phyloP scores from a whole-genome alignment of 1,284 basidiomycete genomes.

The Ustilago nuda region DNA sequence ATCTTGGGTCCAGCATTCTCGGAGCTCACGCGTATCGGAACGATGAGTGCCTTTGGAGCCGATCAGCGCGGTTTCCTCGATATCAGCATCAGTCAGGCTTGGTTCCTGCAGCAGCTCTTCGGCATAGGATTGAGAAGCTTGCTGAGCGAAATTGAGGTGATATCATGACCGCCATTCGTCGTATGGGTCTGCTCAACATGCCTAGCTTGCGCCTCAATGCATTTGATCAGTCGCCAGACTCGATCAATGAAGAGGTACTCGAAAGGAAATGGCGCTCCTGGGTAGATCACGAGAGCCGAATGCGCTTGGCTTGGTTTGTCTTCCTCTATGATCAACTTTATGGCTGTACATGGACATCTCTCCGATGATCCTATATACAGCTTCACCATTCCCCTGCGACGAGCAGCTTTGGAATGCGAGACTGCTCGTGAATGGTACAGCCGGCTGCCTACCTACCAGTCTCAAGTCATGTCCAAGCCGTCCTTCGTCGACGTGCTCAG shows the following conservation, averaged over 20 bases:
- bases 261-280: slow-evolving; percentile 16
- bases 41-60: slow-evolving; percentile 32
- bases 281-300: slow-evolving; percentile 18
- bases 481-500: slow-evolving; percentile 12
- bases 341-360: slow-evolving; percentile 25
- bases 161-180: slow-evolving; percentile 25
- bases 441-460: slow-evolving; percentile 1
- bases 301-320: slow-evolving; percentile 25
- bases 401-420: slow-evolving; percentile 25
- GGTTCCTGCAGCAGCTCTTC: slow-evolving; percentile 26
- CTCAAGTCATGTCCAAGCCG: slow-evolving; percentile 1
- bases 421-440: slow-evolving; percentile 13
- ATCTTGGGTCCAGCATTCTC: slow-evolving; percentile 20
- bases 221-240: background rate
- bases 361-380: slow-evolving; percentile 19
- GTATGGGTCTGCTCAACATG: slow-evolving; percentile 20
- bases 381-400: slow-evolving; percentile 21
- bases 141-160: slow-evolving; percentile 30
- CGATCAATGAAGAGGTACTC: slow-evolving; percentile 7
- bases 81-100: slow-evolving; percentile 25
- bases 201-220: background rate
- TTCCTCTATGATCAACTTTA: slow-evolving; percentile 28
- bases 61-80: slow-evolving; percentile 26
- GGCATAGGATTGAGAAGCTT: slow-evolving; percentile 28
- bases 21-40: slow-evolving; percentile 27